Evolutionary conservation across 129 eudicot genomes (phyloP), one percentile per base, ranked within the genome.

Genomic region (Centrapalus pauciflorus): DNA sequence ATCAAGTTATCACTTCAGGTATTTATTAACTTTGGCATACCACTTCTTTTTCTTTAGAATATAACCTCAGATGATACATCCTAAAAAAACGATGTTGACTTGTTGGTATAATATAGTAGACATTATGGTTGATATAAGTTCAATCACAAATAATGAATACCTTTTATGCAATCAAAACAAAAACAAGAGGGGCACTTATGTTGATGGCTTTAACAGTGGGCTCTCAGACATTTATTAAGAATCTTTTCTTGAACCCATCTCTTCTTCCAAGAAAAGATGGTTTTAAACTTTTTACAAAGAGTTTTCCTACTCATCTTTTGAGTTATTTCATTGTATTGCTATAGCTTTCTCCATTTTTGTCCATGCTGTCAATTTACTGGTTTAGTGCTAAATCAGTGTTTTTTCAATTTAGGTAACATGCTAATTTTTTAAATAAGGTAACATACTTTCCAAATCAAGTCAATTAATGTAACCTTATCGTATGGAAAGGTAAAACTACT

Each of bases 1-100:
- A 87, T 91, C 19, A 82, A 86, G 26, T 8, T 91, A 56, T 78
- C 79, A 61, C 90, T 88, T 50, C 81, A 87, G 94, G 97, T 73
- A 34, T 16, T 26, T n/a, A n/a, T n/a, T 10, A 34, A 27, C 11
- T 17, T 40, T 57, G 14, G 17, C 26, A 23, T 23, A 32, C 8
- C 10, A 9, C 20, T 55, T 54, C 3, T 25, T 35, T 28, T 28
- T 56, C 3, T 16, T n/a, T n/a, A 64, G 7, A 10, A 40, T 55
- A n/a, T 34, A 33, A 29, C 24, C 12, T 67, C 12, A 24, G n/a
- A n/a, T n/a, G n/a, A n/a, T n/a, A 48, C 54, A 6, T 24, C 52
- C 52, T 34, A 34, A 48, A 23, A 50, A 30, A 23, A 34, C 2
- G 26, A 7, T 17, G 4, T 9, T 13, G 24, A 24, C 43, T 14